Conservation (phyloP, 345 rosid genomes). For the Physaria fendleri region DNA sequence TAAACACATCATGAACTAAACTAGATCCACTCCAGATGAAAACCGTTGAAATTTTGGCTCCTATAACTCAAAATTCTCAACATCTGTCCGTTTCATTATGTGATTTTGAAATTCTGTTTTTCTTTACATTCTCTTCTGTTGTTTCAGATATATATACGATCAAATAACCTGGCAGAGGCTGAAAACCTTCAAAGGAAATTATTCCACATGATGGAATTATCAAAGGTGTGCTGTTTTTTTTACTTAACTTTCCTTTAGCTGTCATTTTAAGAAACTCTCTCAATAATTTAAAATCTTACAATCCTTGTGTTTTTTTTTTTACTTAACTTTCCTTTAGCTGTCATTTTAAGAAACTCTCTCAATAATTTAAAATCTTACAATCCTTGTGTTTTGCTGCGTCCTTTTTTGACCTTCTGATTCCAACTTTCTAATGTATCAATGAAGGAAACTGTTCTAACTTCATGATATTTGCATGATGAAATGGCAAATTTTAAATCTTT, state of each 20-base stretch:
- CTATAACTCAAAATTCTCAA: background rate
- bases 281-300: background rate
- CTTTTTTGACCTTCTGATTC: background rate
- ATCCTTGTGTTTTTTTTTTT: slow-evolving; percentile 6
- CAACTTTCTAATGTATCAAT: background rate
- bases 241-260: background rate
- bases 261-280: background rate
- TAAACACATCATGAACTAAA: background rate
- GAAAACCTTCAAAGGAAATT: slow-evolving; percentile 72
- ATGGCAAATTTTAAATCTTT: background rate
- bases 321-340: background rate
- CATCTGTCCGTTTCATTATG: background rate
- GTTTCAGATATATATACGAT: slow-evolving; percentile 59
- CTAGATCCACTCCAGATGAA: background rate
- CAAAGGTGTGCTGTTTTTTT: slow-evolving; percentile 48
- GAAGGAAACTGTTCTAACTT: background rate
- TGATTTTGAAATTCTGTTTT: background rate
- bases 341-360: background rate
- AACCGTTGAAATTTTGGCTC: background rate
- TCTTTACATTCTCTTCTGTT: background rate
- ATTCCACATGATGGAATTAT: slow-evolving; percentile 63
- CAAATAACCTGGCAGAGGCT: slow-evolving; percentile 50
- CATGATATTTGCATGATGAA: background rate
- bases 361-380: background rate
- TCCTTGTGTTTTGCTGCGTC: background rate